Evolutionary conservation across 2,329 filamentous ascomycete species (phyloP).

Genomic region (Calonectria pseudoreteaudii): DNA sequence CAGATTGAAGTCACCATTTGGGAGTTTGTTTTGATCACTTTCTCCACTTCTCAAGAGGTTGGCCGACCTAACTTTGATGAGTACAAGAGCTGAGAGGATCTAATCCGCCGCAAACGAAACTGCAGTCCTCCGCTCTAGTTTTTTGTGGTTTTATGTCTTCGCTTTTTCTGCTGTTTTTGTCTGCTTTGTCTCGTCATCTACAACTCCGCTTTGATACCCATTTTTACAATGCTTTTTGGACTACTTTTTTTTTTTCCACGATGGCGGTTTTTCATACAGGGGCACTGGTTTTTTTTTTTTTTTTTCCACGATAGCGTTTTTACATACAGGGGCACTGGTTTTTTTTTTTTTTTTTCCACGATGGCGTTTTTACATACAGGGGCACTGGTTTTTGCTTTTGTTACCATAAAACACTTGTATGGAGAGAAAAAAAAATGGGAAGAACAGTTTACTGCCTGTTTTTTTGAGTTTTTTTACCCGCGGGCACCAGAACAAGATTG

Average conservation of each 20-base stretch:
- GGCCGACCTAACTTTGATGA: conserved; percentile 60
- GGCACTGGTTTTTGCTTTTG: conserved; percentile 31
- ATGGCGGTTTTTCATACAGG: conserved; percentile 40
- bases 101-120: conserved; percentile 43
- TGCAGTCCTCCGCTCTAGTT: conserved; percentile 46
- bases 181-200: conserved; percentile 31
- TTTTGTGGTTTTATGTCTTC: conserved; percentile 37
- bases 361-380: conserved; percentile 40
- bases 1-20: conserved; percentile 62
- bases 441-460: conserved; percentile 32
- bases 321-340: conserved; percentile 24
- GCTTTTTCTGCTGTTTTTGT: conserved; percentile 30
- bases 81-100: conserved; percentile 55
- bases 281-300: conserved; percentile 31
- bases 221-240: conserved; percentile 32
- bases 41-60: conserved; percentile 65
- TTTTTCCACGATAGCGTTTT: conserved; percentile 41
- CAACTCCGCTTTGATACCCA: conserved; percentile 42
- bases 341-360: conserved; percentile 29
- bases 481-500: conserved; percentile 39
- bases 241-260: conserved; percentile 29
- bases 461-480: conserved; percentile 35
- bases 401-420: conserved; percentile 27
- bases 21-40: conserved; percentile 54
- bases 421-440: conserved; percentile 26